Conservation (phyloP, 2,329 filamentous ascomycete genomes). For the Beauveria sp. region DNA sequence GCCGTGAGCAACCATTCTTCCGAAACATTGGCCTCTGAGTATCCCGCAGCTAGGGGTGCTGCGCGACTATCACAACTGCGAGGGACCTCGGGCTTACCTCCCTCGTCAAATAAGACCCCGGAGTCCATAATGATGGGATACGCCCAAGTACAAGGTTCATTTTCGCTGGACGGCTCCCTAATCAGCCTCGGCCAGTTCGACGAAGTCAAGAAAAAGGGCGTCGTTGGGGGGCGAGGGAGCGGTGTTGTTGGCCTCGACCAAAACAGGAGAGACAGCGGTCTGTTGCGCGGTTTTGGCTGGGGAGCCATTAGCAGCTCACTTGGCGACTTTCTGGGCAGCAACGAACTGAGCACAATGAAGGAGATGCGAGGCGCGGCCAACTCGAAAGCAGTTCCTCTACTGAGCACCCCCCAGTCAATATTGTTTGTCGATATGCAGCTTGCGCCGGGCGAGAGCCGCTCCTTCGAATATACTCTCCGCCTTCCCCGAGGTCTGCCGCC, state of each 20-base stretch:
- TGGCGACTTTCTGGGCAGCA: slow-evolving; percentile 75
- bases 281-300: slow-evolving; percentile 83
- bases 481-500: slow-evolving; percentile 86
- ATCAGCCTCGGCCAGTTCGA: slow-evolving; percentile 88
- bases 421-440: slow-evolving; percentile 89
- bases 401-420: slow-evolving; percentile 94
- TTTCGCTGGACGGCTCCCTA: slow-evolving; percentile 83
- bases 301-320: slow-evolving; percentile 80
- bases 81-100: slow-evolving; percentile 36
- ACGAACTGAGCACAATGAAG: slow-evolving; percentile 85
- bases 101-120: slow-evolving; percentile 42
- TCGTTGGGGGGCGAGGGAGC: slow-evolving; percentile 78
- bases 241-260: slow-evolving; percentile 77
- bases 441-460: slow-evolving; percentile 78
- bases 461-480: slow-evolving; percentile 79
- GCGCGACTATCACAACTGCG: slow-evolving; percentile 38
- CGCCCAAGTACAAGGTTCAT: slow-evolving; percentile 86
- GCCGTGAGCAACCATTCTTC: slow-evolving; percentile 90
- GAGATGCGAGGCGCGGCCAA: slow-evolving; percentile 88
- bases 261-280: slow-evolving; percentile 64
- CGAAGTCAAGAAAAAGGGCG: slow-evolving; percentile 89
- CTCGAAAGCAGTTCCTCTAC: slow-evolving; percentile 76
- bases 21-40: slow-evolving; percentile 88
- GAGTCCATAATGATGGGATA: slow-evolving; percentile 97
- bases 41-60: slow-evolving; percentile 44